A percentile compares a stretch with the other conserved stretches of the same genome.
phyloP scores from a whole-genome alignment of 164 flowering plant genomes.

The Vitis labrusca region DNA sequence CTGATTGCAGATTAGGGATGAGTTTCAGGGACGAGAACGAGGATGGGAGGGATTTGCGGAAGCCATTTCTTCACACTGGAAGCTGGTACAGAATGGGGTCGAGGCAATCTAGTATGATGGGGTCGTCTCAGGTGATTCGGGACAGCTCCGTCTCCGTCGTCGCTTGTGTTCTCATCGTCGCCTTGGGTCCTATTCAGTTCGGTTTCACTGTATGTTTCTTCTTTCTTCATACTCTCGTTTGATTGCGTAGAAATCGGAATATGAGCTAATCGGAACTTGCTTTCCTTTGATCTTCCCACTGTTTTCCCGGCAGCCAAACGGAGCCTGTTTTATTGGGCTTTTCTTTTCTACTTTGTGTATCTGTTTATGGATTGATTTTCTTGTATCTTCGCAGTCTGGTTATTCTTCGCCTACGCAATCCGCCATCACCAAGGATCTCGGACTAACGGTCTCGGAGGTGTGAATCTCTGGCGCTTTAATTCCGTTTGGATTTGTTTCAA shows the following conservation, averaged over 20 bases:
- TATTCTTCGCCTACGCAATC: constrained; percentile 74
- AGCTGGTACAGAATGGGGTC: constrained; percentile 78
- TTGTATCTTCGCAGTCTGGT: constrained; percentile 42
- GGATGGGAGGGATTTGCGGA: constrained; percentile 53
- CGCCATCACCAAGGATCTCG: constrained; percentile 49
- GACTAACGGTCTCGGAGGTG: constrained; percentile 60
- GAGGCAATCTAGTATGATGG: constrained; percentile 59
- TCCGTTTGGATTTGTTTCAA: neutral
- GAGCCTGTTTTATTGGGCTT: neutral
- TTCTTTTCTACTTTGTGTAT: too few species aligned
- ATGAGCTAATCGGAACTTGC: too few species aligned
- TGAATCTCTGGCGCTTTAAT: neutral
- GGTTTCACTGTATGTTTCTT: constrained; percentile 46
- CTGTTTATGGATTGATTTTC: neutral
- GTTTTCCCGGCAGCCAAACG: neutral
- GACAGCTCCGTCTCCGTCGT: constrained; percentile 51
- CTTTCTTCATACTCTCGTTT: neutral
- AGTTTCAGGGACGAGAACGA: constrained; percentile 65
- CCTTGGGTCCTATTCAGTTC: constrained; percentile 57
- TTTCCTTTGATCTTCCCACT: too few species aligned
- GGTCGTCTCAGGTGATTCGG: constrained; percentile 51
- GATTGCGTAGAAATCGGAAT: neutral
- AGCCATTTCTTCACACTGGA: constrained; percentile 76
- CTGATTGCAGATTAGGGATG: constrained; percentile 21
- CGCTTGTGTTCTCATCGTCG: constrained; percentile 56